phyloP scores from a whole-genome alignment of 352 stramenopile species.

The Phytophthora litchii region DNA sequence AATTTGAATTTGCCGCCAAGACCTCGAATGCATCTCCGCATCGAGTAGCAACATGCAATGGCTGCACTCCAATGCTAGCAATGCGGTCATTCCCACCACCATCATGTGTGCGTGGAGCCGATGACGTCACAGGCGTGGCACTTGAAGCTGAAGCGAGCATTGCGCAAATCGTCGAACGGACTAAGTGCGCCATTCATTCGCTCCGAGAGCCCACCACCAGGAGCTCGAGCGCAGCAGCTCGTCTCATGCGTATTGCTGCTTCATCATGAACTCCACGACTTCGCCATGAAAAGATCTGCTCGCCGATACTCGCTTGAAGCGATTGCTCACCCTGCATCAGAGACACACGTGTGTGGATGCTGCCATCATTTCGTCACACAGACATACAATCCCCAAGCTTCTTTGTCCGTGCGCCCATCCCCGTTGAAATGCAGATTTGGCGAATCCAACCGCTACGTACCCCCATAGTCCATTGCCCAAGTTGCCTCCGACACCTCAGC shows the following conservation, averaged over 20 bases:
- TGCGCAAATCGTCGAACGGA: conserved; percentile 24
- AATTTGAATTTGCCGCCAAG: not conserved
- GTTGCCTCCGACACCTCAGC: not conserved
- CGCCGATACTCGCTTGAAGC: conserved; percentile 3
- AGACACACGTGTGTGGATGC: conserved; percentile 18
- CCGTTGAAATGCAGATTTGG: conserved; percentile 18
- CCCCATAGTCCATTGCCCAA: conserved; percentile 27
- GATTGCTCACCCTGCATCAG: conserved; percentile 27
- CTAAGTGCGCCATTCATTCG: conserved; percentile 21
- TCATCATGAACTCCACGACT: not conserved
- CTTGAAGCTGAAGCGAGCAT: conserved; percentile 26
- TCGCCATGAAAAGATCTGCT: conserved; percentile 20
- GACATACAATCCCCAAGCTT: conserved; percentile 10
- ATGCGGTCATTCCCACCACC: not conserved
- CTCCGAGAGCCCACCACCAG: not conserved
- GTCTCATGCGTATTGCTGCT: not conserved
- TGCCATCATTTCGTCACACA: conserved; percentile 7
- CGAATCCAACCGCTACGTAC: conserved; percentile 31
- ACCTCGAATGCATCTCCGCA: not conserved
- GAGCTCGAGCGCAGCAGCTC: conserved; percentile 2
- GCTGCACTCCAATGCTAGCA: too few relatives aligned
- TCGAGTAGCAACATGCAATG: too few relatives aligned
- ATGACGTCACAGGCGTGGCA: conserved; percentile 22
- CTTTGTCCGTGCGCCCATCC: conserved; percentile 5
- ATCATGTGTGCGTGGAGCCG: conserved; percentile 8